These are phyloP conservation scores for Wickerhamomyces queroliae DNA, from an alignment of 805 yeast genomes.

Conservation along the genomic window DNA sequence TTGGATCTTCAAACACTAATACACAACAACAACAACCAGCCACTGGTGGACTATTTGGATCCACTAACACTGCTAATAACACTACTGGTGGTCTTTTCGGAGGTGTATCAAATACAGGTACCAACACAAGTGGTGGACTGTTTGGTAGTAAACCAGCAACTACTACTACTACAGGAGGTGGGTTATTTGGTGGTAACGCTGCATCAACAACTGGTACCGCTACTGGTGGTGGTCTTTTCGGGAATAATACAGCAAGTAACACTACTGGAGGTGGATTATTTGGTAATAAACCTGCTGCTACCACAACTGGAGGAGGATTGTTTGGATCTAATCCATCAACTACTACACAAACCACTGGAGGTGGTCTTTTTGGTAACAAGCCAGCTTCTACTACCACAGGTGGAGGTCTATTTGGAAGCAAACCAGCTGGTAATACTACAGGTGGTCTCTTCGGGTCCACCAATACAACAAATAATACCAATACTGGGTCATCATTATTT, in stretches of 20 bases:
- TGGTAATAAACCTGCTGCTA: constrained; percentile 14
- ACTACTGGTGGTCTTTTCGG: background rate
- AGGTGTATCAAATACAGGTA: too few relatives aligned
- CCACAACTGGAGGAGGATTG: constrained; percentile 20
- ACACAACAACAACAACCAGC: constrained; percentile 10
- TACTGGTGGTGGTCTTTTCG: constrained; percentile 24
- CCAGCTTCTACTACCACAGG: constrained; percentile 7
- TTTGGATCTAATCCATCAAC: constrained; percentile 19
- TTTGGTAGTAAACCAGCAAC: constrained; percentile 20
- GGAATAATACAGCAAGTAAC: constrained; percentile 11
- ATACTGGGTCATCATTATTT: constrained; percentile 25
- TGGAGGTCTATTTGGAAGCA: constrained; percentile 20
- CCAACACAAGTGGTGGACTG: constrained; percentile 17
- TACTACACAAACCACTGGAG: constrained; percentile 1
- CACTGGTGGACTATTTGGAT: constrained; percentile 28
- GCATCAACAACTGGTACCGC: constrained; percentile 10
- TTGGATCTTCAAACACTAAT: constrained; percentile 27
- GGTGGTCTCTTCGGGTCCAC: constrained; percentile 23
- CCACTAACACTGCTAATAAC: constrained; percentile 5
- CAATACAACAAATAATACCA: constrained; percentile 9
- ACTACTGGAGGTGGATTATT: constrained; percentile 16
- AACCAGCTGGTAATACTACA: constrained; percentile 6
- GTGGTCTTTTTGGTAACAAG: constrained; percentile 17
- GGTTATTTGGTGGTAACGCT: constrained; percentile 22
- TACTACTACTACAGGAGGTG: constrained; percentile 17